Conservation (phyloP, 192 early-diverging fungal genomes). For the Backusella macrospora region DNA sequence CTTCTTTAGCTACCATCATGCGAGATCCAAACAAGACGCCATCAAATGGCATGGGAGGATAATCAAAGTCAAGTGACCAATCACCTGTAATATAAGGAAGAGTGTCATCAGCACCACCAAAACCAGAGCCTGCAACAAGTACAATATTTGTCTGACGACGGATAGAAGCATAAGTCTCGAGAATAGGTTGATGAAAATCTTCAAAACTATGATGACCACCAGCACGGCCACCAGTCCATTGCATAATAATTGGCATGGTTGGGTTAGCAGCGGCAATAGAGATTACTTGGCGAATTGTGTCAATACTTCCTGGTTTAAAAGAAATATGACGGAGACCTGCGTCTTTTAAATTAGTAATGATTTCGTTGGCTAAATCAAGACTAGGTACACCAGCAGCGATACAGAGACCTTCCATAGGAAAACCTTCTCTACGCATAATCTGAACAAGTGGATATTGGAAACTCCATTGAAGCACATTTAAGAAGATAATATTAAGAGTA, state of each 20-base stretch:
- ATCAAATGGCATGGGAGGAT: conserved; percentile 94
- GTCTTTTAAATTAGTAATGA: conserved; percentile 70
- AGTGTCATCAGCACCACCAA: conserved; percentile 85
- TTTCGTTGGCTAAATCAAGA: conserved; percentile 77
- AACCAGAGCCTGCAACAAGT: conserved; percentile 90
- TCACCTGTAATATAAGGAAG: conserved; percentile 93
- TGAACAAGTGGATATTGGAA: conserved; percentile 85
- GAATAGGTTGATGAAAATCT: conserved; percentile 90
- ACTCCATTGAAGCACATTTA: conserved; percentile 90
- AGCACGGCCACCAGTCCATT: conserved; percentile 97
- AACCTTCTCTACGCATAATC: conserved; percentile 79
- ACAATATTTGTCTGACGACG: conserved; percentile 79
- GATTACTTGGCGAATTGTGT: conserved; percentile 75
- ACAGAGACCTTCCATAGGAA: conserved; percentile 89
- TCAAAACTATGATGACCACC: conserved; percentile 97
- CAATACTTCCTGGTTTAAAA: conserved; percentile 81
- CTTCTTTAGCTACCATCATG: conserved; percentile 93
- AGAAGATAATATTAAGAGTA: conserved; percentile 89
- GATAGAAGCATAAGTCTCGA: conserved; percentile 85
- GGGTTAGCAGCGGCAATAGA: conserved; percentile 81
- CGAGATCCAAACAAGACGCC: conserved; percentile 92
- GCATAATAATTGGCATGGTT: conserved; percentile 85
- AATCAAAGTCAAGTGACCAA: conserved; percentile 78
- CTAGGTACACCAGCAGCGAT: conserved; percentile 93
- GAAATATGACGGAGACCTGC: conserved; percentile 82